phyloP scores from a whole-genome alignment of 2,329 filamentous ascomycete genomes.

The Colletotrichum destructivum region DNA sequence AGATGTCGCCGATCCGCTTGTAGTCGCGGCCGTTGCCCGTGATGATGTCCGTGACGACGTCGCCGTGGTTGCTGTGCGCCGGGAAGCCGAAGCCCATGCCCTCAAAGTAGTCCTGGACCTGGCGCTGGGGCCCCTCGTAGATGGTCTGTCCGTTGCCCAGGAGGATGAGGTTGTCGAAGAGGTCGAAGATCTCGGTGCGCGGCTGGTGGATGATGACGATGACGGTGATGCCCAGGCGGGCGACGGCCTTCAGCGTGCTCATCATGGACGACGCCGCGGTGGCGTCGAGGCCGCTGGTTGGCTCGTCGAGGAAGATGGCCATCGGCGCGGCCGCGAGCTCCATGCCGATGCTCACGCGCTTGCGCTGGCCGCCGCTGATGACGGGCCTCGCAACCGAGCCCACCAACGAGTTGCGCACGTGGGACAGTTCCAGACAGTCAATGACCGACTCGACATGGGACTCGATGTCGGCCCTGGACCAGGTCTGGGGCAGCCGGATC shows the following conservation, averaged over 20 bases:
- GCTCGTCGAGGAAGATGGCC: slow-evolving; percentile 69
- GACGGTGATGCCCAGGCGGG: slow-evolving; percentile 69
- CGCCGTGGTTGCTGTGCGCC: slow-evolving; percentile 66
- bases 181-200: slow-evolving; percentile 70
- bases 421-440: slow-evolving; percentile 66
- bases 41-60: slow-evolving; percentile 74
- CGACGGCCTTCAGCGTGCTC: slow-evolving; percentile 67
- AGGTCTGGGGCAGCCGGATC: slow-evolving; percentile 66
- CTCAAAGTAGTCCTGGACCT: slow-evolving; percentile 66
- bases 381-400: slow-evolving; percentile 66
- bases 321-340: slow-evolving; percentile 71
- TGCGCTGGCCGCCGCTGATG: slow-evolving; percentile 71
- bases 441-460: slow-evolving; percentile 71
- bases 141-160: slow-evolving; percentile 69
- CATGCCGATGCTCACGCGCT: slow-evolving; percentile 72
- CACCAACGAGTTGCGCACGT: slow-evolving; percentile 66
- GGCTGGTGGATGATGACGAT: slow-evolving; percentile 75
- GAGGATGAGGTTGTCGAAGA: slow-evolving; percentile 70
- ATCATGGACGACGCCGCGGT: slow-evolving; percentile 70
- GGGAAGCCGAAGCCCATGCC: slow-evolving; percentile 67
- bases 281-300: slow-evolving; percentile 69
- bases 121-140: slow-evolving; percentile 64
- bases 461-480: slow-evolving; percentile 64
- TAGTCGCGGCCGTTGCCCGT: slow-evolving; percentile 69
- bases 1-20: slow-evolving; percentile 62